Evolutionary conservation across 495 filamentous ascomycete species (phyloP), one percentile per base, ranked within the genome.

Genomic region (Friedmanniomyces simplex): DNA sequence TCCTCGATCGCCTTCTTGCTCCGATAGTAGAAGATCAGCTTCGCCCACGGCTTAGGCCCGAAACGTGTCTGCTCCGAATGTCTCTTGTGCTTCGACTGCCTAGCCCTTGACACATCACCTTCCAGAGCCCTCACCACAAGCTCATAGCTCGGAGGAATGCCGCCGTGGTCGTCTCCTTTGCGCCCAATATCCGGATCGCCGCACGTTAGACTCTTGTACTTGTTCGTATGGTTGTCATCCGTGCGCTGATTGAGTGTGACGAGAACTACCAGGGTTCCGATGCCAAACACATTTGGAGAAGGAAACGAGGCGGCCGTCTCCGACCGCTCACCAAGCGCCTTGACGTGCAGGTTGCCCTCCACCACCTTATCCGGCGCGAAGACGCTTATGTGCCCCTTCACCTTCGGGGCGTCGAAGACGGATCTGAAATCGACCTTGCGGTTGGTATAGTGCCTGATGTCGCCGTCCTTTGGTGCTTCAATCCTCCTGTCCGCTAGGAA

Each of bases 21-120:
- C 16, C 59, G 34, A 53, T 61, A 61, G 53, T 61, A 53, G 59
- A 61, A 61, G 48, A 57, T 52, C 25, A 61, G 47, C 22, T 39
- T 61, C 1, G 54, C 59, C 54, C 60, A 58, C 16, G 60, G 48
- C 43, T 54, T 41, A 1, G 18, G 24, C 14, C 60, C 60, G 24
- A 58, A 58, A 0, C 52, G 48, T 13, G 30, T 43, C 26, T 58
- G 54, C 21, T 34, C 32, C 20, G 53, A 18, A 21, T 62, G 54
- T 1, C 52, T 36, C 24, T 36, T 39, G 54, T 49, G 48, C 55
- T 54, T 58, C 14, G 30, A 25, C 34, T 58, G 54, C 55, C 18
- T n/a, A 22, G 41, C 21, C 22, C 21, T 16, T 18, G n/a, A 4
- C 6, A 58, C 20, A 0, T 62, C 26, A 1, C 14, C 41, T 7